Percentiles rank a stretch among this genome's conserved stretches.
Conservation (phyloP, 352 stramenopile genomes). For the Sclerospora graminicola region DNA sequence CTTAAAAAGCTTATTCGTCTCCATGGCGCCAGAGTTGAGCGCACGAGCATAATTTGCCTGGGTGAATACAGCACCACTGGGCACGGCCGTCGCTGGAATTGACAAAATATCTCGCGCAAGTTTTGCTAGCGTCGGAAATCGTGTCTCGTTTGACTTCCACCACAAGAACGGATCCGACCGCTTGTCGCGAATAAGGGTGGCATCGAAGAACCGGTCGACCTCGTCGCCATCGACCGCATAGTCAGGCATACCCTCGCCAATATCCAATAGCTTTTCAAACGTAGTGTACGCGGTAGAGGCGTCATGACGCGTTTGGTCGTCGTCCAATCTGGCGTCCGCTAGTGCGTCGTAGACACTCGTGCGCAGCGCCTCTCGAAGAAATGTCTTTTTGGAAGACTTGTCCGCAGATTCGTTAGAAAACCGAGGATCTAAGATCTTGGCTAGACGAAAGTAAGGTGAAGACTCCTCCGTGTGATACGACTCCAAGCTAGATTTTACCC, state of each 20-base stretch:
- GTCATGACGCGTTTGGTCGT: slow-evolving; percentile 46
- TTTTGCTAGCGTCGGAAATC: slow-evolving; percentile 59
- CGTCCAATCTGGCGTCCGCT: slow-evolving; percentile 39
- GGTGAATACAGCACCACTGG: slow-evolving; percentile 63
- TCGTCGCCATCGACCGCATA: slow-evolving; percentile 72
- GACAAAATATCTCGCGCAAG: slow-evolving; percentile 67
- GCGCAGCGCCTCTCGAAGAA: slow-evolving; percentile 61
- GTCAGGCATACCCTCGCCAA: slow-evolving; percentile 67
- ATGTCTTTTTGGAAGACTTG: slow-evolving; percentile 66
- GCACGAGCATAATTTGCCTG: slow-evolving; percentile 47
- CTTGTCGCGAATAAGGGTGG: slow-evolving; percentile 71
- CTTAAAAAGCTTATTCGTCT: slow-evolving; percentile 71
- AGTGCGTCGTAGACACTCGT: slow-evolving; percentile 62
- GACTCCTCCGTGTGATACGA: slow-evolving; percentile 60
- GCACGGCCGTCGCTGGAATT: slow-evolving; percentile 56
- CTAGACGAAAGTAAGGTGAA: slow-evolving; percentile 58
- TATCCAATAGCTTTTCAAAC: slow-evolving; percentile 74
- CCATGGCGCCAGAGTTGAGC: slow-evolving; percentile 40
- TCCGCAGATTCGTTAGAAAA: slow-evolving; percentile 76
- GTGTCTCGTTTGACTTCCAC: slow-evolving; percentile 79
- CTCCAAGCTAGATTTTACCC: slow-evolving; percentile 60
- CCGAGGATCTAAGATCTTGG: slow-evolving; percentile 67
- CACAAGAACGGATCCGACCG: slow-evolving; percentile 69
- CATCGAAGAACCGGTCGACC: slow-evolving; percentile 76
- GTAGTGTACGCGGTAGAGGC: slow-evolving; percentile 63